These are phyloP conservation scores for Syzygium syzygioides DNA, from an alignment of 441 rosid species.

Conservation along the genomic window DNA sequence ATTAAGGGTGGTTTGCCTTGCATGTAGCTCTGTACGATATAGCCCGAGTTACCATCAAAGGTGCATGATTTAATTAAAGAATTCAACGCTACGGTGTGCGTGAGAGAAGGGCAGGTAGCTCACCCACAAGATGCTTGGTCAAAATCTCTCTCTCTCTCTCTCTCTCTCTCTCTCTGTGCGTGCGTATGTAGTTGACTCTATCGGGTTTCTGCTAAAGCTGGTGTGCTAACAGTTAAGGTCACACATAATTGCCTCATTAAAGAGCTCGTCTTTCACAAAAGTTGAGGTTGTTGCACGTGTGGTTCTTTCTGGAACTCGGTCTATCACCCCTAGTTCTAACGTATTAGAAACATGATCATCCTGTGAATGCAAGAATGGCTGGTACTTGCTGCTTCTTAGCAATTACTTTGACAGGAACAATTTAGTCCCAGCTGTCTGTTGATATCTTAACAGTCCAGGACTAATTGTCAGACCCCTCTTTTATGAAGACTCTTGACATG, in stretches of 20 bases:
- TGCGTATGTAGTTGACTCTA: conserved; percentile 14
- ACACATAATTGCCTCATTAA: background rate
- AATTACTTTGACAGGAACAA: too few relatives aligned
- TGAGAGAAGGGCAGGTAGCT: conserved; percentile 77
- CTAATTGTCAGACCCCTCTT: background rate
- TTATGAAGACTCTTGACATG: background rate
- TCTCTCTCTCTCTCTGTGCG: background rate
- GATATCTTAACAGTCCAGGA: background rate
- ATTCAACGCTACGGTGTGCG: conserved; percentile 92
- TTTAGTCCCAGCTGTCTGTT: background rate
- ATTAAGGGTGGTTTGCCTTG: background rate
- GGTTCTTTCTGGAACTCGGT: background rate
- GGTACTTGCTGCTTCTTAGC: background rate
- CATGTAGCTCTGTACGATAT: conserved; percentile 1
- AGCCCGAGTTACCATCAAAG: conserved; percentile 29
- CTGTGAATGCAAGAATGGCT: background rate
- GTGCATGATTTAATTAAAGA: conserved; percentile 87
- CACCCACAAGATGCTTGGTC: conserved; percentile 92
- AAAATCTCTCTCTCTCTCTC: conserved; percentile 28
- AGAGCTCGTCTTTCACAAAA: background rate
- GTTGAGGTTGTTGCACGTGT: conserved; percentile 21
- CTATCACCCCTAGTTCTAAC: background rate
- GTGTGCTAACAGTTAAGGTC: conserved; percentile 20
- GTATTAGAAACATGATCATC: background rate
- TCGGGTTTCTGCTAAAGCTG: background rate